Conservation (phyloP, 1,284 basidiomycete species). For the Phaffia rhodozyma region DNA sequence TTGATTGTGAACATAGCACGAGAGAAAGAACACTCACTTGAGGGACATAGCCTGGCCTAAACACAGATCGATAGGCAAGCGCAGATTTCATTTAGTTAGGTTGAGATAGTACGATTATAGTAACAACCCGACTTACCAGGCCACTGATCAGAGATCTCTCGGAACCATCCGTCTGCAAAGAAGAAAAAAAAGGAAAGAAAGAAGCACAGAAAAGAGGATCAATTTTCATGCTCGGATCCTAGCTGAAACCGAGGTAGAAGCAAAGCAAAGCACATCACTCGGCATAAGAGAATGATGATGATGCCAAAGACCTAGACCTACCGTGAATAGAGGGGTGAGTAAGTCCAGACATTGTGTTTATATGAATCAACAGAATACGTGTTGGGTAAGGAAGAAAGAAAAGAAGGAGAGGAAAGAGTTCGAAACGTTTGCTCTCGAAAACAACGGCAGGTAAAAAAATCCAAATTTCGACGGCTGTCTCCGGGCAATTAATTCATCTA, state of each 20-base stretch:
- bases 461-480: no score
- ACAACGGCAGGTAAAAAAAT: no score
- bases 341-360: conserved; percentile 23
- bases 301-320: conserved; percentile 17
- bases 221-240: not conserved
- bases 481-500: no score
- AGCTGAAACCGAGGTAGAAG: no score
- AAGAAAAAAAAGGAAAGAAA: not conserved
- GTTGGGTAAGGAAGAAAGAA: no score
- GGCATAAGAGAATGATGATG: no score
- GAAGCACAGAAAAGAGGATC: not conserved
- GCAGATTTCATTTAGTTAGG: not conserved
- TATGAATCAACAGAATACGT: not conserved
- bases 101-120: conserved; percentile 10
- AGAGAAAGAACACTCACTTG: conserved; percentile 37
- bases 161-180: conserved; percentile 83
- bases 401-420: no score
- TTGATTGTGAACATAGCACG: not conserved
- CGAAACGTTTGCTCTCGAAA: no score
- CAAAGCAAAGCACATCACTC: no score
- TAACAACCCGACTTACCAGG: conserved; percentile 46
- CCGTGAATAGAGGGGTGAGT: conserved; percentile 33
- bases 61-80: not conserved
- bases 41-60: conserved; percentile 78
- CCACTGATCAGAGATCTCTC: conserved; percentile 94